Conservation (phyloP, 306 rosid species). For the Canavalia gladiata region DNA sequence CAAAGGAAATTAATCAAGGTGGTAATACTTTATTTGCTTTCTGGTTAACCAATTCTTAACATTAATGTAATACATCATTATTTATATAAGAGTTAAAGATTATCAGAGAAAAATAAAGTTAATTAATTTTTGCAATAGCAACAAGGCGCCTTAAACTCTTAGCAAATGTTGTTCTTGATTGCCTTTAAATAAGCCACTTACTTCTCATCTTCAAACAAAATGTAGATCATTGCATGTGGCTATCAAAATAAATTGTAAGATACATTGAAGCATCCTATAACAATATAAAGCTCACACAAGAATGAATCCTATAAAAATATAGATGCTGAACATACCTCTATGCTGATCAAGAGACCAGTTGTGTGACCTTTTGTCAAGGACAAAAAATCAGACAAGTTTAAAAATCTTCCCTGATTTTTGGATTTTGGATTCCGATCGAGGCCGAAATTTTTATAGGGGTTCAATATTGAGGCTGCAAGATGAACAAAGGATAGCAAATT, state of each 20-base stretch:
- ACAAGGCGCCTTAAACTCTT: too few relatives aligned
- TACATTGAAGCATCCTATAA: not conserved
- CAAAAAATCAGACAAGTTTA: slow-evolving; percentile 74
- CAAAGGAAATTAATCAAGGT: slow-evolving; percentile 8
- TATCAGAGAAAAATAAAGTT: too few relatives aligned
- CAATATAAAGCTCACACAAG: not conserved
- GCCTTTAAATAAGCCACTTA: not conserved
- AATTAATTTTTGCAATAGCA: too few relatives aligned
- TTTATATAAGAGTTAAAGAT: not conserved
- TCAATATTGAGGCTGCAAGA: slow-evolving; percentile 73
- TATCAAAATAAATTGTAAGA: not conserved
- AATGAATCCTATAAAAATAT: slow-evolving; percentile 13
- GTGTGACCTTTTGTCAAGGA: slow-evolving; percentile 61
- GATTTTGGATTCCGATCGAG: slow-evolving; percentile 70
- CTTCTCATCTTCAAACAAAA: not conserved
- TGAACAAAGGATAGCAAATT: slow-evolving; percentile 24
- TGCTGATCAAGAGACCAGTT: slow-evolving; percentile 68
- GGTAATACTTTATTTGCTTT: not conserved
- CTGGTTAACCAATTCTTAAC: slow-evolving; percentile 19
- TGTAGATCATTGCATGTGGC: not conserved
- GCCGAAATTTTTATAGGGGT: slow-evolving; percentile 49
- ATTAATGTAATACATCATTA: slow-evolving; percentile 8
- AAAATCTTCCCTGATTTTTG: slow-evolving; percentile 58
- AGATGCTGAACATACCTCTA: slow-evolving; percentile 67
- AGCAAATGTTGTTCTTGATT: too few relatives aligned